These are phyloP conservation scores for Parmales sp. DNA, from an alignment of 108 stramenopile genomes.

Conservation along the genomic window DNA sequence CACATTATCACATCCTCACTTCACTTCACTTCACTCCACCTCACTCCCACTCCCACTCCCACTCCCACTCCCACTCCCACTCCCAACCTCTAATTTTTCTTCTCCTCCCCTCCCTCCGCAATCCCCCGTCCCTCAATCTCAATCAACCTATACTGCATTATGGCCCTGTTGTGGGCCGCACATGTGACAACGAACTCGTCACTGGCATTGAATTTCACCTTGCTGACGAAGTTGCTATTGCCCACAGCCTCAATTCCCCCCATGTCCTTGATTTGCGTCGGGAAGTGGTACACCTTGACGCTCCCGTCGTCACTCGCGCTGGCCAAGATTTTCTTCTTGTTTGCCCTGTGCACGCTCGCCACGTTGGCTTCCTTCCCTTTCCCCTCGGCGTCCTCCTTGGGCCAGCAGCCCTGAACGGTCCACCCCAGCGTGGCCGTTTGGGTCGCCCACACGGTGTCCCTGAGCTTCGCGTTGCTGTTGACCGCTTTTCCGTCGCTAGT, in stretches of 20 bases:
- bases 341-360: neutral
- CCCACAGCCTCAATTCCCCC: neutral
- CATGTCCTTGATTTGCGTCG: conserved; percentile 6
- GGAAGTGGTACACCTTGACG: neutral
- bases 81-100: no score
- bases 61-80: no score
- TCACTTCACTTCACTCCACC: no score
- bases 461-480: conserved; percentile 17
- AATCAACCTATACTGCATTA: neutral
- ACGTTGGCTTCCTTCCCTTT: no score
- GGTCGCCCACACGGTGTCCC: conserved; percentile 33
- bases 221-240: neutral
- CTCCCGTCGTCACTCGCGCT: neutral
- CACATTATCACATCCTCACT: no score
- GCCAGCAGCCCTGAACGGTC: conserved; percentile 32
- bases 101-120: no score
- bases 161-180: conserved; percentile 3
- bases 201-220: neutral
- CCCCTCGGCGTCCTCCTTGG: neutral
- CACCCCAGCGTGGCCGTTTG: conserved; percentile 28
- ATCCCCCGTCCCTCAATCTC: no score
- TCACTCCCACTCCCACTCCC: no score
- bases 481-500: conserved; percentile 25
- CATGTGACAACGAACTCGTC: neutral
- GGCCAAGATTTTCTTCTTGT: conserved; percentile 6